Evolutionary conservation across 1,139 yeast species (phyloP).

Genomic region (Lodderomyces beijingensis): DNA sequence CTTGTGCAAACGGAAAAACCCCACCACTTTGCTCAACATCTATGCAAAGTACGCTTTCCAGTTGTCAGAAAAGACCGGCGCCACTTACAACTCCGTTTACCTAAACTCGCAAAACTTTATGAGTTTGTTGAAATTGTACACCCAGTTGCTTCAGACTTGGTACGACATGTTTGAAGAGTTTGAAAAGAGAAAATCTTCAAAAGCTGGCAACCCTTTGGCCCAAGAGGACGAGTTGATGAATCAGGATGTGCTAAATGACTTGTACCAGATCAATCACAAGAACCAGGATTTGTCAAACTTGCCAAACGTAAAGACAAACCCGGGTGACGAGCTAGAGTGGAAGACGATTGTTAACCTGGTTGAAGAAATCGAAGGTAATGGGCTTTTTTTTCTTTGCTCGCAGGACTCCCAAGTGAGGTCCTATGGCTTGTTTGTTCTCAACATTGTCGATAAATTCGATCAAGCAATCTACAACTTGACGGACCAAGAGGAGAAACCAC

Average conservation of each 20-base stretch:
- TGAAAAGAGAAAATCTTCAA: slow-evolving; percentile 7
- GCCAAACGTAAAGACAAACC: slow-evolving; percentile 20
- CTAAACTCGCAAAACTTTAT: slow-evolving; percentile 57
- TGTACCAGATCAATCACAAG: slow-evolving; percentile 41
- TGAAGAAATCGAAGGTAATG: slow-evolving; percentile 95
- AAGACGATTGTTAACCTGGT: slow-evolving; percentile 76
- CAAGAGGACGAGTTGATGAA: slow-evolving; percentile 19
- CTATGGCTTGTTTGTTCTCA: slow-evolving; percentile 68
- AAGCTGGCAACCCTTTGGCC: no score
- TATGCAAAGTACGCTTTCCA: slow-evolving; percentile 81
- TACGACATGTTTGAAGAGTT: slow-evolving; percentile 48
- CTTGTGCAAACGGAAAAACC: slow-evolving; percentile 66
- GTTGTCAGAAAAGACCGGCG: slow-evolving; percentile 58
- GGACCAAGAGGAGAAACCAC: slow-evolving; percentile 15
- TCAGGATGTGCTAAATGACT: slow-evolving; percentile 39
- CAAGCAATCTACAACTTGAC: slow-evolving; percentile 62
- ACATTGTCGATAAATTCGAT: slow-evolving; percentile 80
- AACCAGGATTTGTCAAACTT: slow-evolving; percentile 29
- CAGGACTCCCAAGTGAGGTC: slow-evolving; percentile 76
- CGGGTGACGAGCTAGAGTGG: slow-evolving; percentile 69
- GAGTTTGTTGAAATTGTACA: slow-evolving; percentile 61
- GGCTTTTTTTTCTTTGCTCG: slow-evolving; percentile 84
- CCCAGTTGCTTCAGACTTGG: slow-evolving; percentile 81
- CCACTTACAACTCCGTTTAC: slow-evolving; percentile 48
- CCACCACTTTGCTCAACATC: slow-evolving; percentile 64